Evolutionary conservation across 139 green algal genomes (phyloP).

Genomic region (Micractinium sp.): DNA sequence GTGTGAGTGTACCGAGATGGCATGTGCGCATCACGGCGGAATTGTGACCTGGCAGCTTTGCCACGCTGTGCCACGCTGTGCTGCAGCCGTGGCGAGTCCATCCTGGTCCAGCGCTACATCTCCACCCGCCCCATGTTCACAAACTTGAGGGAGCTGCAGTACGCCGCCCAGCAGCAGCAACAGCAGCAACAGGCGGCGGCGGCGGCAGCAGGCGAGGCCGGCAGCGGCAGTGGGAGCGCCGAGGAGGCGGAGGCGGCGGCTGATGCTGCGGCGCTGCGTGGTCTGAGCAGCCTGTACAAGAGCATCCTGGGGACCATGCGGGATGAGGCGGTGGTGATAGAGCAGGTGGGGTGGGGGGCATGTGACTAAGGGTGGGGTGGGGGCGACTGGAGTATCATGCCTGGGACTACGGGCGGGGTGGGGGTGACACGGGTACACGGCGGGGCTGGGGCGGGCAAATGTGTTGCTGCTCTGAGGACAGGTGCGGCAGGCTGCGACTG

Average conservation of each 20-base stretch:
- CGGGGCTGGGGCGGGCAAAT: too few species aligned
- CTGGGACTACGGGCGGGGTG: neutral
- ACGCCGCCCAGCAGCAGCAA: constrained; percentile 16
- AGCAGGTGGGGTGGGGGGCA: constrained; percentile 34
- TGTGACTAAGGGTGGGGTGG: neutral
- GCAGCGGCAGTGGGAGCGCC: neutral
- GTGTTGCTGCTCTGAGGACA: too few species aligned
- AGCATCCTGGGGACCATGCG: constrained; percentile 48
- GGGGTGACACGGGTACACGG: too few species aligned
- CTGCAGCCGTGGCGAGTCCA: constrained; percentile 26
- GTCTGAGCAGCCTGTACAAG: constrained; percentile 54
- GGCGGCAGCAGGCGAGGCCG: neutral
- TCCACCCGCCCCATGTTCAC: constrained; percentile 61
- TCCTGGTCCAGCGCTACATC: constrained; percentile 62
- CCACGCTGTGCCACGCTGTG: neutral
- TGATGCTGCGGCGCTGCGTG: constrained; percentile 22
- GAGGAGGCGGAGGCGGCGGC: neutral
- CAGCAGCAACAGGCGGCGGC: constrained; percentile 5
- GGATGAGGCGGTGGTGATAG: constrained; percentile 63
- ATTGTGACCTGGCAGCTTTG: neutral
- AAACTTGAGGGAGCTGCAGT: constrained; percentile 45
- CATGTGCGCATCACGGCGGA: neutral
- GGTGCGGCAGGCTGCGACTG: too few species aligned
- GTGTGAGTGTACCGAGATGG: too few species aligned
- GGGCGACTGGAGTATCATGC: neutral